A percentile compares a stretch with the other conserved stretches of the same genome.
Evolutionary conservation across 805 yeast species (phyloP).

Genomic region (Saccharomycopsis amapae): DNA sequence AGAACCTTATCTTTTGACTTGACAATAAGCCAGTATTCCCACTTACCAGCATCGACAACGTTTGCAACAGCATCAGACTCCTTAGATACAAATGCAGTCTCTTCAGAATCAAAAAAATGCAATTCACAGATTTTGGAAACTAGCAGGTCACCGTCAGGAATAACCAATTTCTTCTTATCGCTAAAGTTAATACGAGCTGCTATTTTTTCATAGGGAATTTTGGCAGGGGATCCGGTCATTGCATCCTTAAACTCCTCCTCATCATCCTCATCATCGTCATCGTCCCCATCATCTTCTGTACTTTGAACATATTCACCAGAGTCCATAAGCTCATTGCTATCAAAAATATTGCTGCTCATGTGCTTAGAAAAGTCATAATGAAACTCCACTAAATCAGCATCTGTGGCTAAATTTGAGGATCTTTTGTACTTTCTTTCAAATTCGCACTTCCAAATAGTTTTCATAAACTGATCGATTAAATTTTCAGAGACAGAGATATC

Average conservation of each 20-base stretch:
- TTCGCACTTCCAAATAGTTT: constrained; percentile 56
- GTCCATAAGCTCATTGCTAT: neutral
- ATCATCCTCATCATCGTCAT: constrained; percentile 19
- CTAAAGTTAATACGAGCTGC: too few relatives aligned
- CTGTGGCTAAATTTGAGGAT: constrained; percentile 39
- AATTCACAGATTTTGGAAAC: constrained; percentile 32
- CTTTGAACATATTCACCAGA: constrained; percentile 1
- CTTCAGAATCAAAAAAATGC: constrained; percentile 49
- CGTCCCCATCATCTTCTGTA: constrained; percentile 17
- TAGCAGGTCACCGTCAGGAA: constrained; percentile 21
- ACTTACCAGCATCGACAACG: constrained; percentile 41
- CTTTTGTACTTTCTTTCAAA: constrained; percentile 68
- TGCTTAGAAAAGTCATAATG: constrained; percentile 31
- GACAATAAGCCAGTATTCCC: constrained; percentile 47
- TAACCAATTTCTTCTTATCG: too few relatives aligned
- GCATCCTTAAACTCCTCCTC: constrained; percentile 17
- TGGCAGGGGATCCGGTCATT: neutral
- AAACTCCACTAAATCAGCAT: constrained; percentile 51
- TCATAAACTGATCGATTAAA: constrained; percentile 56
- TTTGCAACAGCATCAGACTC: constrained; percentile 30
- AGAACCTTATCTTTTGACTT: constrained; percentile 20
- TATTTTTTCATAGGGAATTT: neutral
- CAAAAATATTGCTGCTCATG: constrained; percentile 1
- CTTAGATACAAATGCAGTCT: constrained; percentile 41
- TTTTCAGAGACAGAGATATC: constrained; percentile 46